Evolutionary conservation across 495 filamentous ascomycete species (phyloP).

Genomic region (Niebla homalea): DNA sequence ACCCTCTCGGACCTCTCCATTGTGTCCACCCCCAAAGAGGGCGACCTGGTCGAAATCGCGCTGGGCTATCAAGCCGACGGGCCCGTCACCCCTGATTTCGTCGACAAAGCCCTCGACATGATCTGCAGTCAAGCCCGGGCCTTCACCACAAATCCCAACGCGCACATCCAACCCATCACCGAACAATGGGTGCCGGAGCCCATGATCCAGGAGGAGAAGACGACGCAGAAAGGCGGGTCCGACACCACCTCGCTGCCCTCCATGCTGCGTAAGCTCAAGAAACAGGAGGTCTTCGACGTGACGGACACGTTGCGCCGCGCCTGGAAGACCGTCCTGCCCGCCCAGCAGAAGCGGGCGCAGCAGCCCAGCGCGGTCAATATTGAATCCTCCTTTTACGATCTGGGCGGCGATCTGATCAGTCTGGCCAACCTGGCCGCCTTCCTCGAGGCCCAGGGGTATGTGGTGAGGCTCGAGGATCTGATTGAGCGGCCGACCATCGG

Average conservation of each 20-base stretch:
- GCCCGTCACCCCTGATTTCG: slow-evolving; percentile 27
- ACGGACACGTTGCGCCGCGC: slow-evolving; percentile 34
- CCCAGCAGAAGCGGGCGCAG: slow-evolving; percentile 11
- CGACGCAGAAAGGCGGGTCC: slow-evolving; percentile 18
- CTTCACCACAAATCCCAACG: slow-evolving; percentile 32
- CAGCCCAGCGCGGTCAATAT: slow-evolving; percentile 24
- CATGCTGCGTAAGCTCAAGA: slow-evolving; percentile 29
- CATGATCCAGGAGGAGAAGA: slow-evolving; percentile 15
- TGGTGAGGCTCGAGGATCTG: slow-evolving; percentile 36
- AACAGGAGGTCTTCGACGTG: slow-evolving; percentile 34
- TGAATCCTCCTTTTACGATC: slow-evolving; percentile 38
- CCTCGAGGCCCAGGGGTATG: slow-evolving; percentile 36
- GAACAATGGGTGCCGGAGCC: slow-evolving; percentile 21
- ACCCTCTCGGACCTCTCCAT: slow-evolving; percentile 38
- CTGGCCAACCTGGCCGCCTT: slow-evolving; percentile 36
- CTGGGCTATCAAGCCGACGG: slow-evolving; percentile 35
- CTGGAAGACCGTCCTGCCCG: slow-evolving; percentile 38
- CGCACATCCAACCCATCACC: slow-evolving; percentile 28
- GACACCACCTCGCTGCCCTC: slow-evolving; percentile 20
- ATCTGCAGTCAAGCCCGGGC: slow-evolving; percentile 33
- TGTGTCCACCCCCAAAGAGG: slow-evolving; percentile 31
- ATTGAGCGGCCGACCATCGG: slow-evolving; percentile 36
- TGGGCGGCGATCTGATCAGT: slow-evolving; percentile 40
- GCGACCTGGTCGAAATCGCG: slow-evolving; percentile 28
- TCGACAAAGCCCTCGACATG: slow-evolving; percentile 34